Evolutionary conservation across 306 rosid species (phyloP).

Genomic region (Dicorynia guianensis): DNA sequence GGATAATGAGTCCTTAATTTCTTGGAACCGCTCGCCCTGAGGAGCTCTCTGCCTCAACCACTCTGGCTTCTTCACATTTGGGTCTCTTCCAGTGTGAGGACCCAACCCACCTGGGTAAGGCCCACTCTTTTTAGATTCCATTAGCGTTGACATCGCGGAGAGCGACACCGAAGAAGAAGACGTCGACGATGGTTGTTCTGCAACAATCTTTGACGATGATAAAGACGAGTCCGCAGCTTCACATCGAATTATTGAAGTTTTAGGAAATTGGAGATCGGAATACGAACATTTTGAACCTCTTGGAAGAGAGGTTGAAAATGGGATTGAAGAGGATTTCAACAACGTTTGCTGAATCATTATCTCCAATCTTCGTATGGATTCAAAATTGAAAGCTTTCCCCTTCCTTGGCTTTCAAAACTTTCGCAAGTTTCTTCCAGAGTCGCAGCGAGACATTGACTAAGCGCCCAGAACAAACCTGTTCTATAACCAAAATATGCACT

Average conservation of each 20-base stretch:
- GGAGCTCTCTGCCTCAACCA: constrained; percentile 94
- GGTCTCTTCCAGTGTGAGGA: constrained; percentile 84
- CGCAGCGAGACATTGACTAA: too few species aligned
- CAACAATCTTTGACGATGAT: constrained; percentile 21
- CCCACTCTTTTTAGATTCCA: constrained; percentile 50
- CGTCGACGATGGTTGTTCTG: constrained; percentile 6
- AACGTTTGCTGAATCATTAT: constrained; percentile 55
- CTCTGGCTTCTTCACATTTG: constrained; percentile 73
- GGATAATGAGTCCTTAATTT: constrained; percentile 70
- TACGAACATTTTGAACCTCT: constrained; percentile 28
- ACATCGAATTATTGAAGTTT: constrained; percentile 49
- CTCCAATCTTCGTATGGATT: not conserved
- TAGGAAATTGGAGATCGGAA: not conserved
- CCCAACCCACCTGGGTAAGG: constrained; percentile 64
- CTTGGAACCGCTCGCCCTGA: constrained; percentile 67
- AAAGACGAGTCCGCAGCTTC: constrained; percentile 49
- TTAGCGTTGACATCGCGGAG: constrained; percentile 29
- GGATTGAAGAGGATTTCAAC: constrained; percentile 37
- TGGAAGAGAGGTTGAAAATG: constrained; percentile 40
- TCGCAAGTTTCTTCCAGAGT: not conserved
- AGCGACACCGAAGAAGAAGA: constrained; percentile 24
- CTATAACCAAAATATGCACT: too few species aligned
- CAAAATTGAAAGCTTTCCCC: not conserved
- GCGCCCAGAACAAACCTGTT: too few species aligned
- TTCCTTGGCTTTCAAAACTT: not conserved